Base-by-base conservation (phyloP, 371 early-diverging fungal genomes). In the Entomophthora muscae region DNA sequence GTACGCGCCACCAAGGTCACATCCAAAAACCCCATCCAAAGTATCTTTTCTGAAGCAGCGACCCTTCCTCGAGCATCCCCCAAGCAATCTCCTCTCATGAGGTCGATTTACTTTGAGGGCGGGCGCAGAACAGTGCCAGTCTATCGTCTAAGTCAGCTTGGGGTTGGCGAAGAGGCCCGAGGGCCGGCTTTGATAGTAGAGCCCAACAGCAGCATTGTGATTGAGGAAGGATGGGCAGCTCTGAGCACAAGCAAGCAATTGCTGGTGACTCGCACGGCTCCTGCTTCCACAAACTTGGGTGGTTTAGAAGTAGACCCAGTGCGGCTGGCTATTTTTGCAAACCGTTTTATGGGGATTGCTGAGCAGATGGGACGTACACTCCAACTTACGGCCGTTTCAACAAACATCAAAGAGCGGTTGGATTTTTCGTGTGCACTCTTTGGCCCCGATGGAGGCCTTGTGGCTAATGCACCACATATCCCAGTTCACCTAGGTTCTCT, bases 391-490 rank as follows among this genome's bases (percentile, higher is more conserved):
- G 79, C 94, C 27, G 87, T 95, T 33, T 89, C 90, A 29, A 94
- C 95, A 26, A 97, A 97, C 64, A 95, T 97, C 71, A 97, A 97
- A 69, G 98, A 97, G 68, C 84, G 98, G 27, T 73, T 90, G 66
- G 98, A 97, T 69, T 97, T 97, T 67, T 90, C 90, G 0, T 97
- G 98, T 69, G 98, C 95, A 0, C 70, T 95, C n/a, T 97, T 95
- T 77, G 91, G 91, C 17, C 86, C 91, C 2, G 87, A 88, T 54
- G 94, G 94, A 1, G 90, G 90, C 0, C 72, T 96, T 53, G 90
- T 91, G 0, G 90, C 90, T 12, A 88, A 89, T 64, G 90, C 97
- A 2, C 97, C 97, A 1, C 94, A 93, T 70, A 91, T 97, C 54
- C 97, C 94, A 7, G 93, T 97, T 0, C 98, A 97, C 71, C 68